Evolutionary conservation across 306 rosid genomes (phyloP).

Genomic region (Geum urbanum): DNA sequence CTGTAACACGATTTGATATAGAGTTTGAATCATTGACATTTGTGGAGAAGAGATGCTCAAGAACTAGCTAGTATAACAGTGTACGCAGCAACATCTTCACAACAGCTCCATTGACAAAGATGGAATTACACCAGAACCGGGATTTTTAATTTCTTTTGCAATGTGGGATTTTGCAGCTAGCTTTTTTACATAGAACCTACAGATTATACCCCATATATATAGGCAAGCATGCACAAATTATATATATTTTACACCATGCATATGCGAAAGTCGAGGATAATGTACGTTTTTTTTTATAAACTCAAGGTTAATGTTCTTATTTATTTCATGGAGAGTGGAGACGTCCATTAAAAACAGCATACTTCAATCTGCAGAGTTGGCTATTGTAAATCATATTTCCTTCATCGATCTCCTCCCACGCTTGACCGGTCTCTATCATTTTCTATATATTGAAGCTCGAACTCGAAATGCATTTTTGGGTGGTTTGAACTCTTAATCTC

Average conservation of each 20-base stretch:
- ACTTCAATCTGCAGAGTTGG: neutral
- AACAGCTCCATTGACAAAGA: no score
- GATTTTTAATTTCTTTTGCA: neutral
- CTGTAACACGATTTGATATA: conserved; percentile 34
- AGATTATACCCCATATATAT: neutral
- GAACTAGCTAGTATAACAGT: neutral
- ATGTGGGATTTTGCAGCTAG: neutral
- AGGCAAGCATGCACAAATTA: neutral
- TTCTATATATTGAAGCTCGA: no score
- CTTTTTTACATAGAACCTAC: no score
- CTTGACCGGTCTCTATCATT: conserved; percentile 19
- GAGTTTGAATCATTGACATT: conserved; percentile 17
- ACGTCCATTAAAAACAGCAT: neutral
- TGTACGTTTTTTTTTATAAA: no score
- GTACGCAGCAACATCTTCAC: no score
- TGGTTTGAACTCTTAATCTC: no score
- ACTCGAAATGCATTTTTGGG: no score
- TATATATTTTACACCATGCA: neutral
- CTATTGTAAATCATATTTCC: neutral
- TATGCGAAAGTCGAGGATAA: neutral
- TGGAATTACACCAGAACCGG: no score
- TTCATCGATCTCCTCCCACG: conserved; percentile 17
- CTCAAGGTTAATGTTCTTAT: neutral
- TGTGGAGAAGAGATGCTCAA: neutral
- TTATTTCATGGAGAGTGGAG: conserved; percentile 9